Evolutionary conservation across 371 early-diverging fungal species (phyloP), one percentile per base, ranked within the genome.

Genomic region (Mucor saturninus): DNA sequence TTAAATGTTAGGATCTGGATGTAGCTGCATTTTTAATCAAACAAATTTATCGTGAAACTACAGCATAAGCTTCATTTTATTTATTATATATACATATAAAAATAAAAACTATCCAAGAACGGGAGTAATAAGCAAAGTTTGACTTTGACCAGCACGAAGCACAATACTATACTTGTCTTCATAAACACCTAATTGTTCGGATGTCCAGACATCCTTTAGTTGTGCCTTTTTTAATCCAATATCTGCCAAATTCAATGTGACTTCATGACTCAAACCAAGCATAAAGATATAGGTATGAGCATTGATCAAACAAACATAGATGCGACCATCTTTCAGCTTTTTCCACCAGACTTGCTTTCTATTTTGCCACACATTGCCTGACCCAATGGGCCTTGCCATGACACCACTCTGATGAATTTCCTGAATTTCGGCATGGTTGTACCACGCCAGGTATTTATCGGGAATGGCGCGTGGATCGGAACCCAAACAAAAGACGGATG

Each of bases 1-100:
- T 15, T 42, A 3, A 13, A 10, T 26, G n/a, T 2, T 61, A 57
- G 43, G 92, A 93, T 72, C 65, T 80, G 21, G 92, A 92, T 74
- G 85, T 86, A 2, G 83, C 85, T 6, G 82, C 80, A 8, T 88
- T 89, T 59, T 67, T 90, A 43, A 64, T 88, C 58, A 82, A 64
- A 68, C 83, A 83, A 65, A 79, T 74, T 28, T 79, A 83, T 29
- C 54, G 30, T 37, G 37, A 35, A 35, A 35, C 4, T 35, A 35
- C 35, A 4, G 35, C 4, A 35, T 35, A 35, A 35, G 8, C 4
- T 35, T 6, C 35, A 35, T 35, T 35, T 35, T 4, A 0, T 21
- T 21, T 21, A 35, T 35, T 6, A 35, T 6, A 35, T 6, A 35
- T 6, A 1, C 0, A 6, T 35, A 35, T 35, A 35, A 6, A 35